phyloP scores from a whole-genome alignment of 2,329 filamentous ascomycete genomes.

The Colletotrichum gigasporum region DNA sequence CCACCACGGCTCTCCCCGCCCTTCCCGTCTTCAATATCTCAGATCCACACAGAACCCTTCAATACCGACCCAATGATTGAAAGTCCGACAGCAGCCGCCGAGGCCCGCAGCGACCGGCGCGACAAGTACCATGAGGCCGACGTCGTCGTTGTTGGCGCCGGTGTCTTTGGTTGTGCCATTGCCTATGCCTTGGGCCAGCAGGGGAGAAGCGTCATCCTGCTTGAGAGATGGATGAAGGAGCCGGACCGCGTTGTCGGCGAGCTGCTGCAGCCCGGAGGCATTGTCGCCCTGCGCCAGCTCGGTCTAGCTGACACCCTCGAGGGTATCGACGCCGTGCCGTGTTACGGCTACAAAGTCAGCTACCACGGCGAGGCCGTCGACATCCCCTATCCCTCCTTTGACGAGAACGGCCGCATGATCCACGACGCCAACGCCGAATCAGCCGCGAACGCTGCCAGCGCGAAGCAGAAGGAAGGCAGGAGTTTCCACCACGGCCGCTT shows the following conservation, averaged over 20 bases:
- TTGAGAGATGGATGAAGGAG: conserved; percentile 90
- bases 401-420: conserved; percentile 49
- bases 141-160: conserved; percentile 91
- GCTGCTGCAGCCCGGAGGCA: conserved; percentile 90
- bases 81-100: conserved; percentile 44
- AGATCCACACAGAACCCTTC: neutral
- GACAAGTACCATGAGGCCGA: conserved; percentile 73
- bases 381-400: conserved; percentile 81
- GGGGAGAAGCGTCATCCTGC: conserved; percentile 87
- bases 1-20: conserved; percentile 3
- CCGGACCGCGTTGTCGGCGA: conserved; percentile 97
- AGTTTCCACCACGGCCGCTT: conserved; percentile 96
- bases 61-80: conserved; percentile 38
- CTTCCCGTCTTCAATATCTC: conserved; percentile 12
- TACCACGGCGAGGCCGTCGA: conserved; percentile 78
- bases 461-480: conserved; percentile 68
- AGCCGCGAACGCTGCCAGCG: conserved; percentile 31
- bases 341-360: conserved; percentile 87
- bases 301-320: conserved; percentile 86
- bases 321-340: conserved; percentile 84
- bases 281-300: conserved; percentile 80
- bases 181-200: conserved; percentile 88
- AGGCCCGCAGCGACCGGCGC: conserved; percentile 57
- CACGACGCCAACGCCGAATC: conserved; percentile 14
- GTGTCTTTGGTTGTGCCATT: conserved; percentile 87